Evolutionary conservation across 202 grass and related monocot species (phyloP), one percentile per base, ranked within the genome.

Genomic region (Musa balbisiana): DNA sequence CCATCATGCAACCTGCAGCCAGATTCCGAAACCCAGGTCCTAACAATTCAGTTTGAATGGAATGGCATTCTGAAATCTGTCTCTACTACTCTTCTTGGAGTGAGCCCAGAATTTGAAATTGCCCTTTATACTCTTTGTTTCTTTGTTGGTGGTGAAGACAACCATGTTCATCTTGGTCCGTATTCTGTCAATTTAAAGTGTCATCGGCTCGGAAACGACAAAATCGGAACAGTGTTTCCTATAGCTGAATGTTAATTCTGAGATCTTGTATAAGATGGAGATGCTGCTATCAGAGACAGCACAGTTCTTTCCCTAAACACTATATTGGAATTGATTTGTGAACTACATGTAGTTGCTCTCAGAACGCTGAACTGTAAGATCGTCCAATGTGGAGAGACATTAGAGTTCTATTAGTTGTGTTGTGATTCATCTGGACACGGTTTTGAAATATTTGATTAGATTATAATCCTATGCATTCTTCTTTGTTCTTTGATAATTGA

Each of bases 71-170:
- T 98, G 74, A 98, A 98, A 85, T 98, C 94, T 51, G 88, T 98
- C 67, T 98, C 94, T 60, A 93, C 88, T 77, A 82, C 80, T 49
- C 84, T 93, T 76, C 79, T 98, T 83, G 94, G 91, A 82, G 91
- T 93, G 60, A 98, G 94, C 79, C 87, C 94, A 49, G 94, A 98
- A 81, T 98, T 98, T 80, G 94, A 98, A 27, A 71, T 98, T 85
- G 94, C 94, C 33, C 87, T 93, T 1, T 93, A 93, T 68, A 98
- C 90, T 72, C 73, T 93, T 20, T 98, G 94, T 75, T 98, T 93
- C 75, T 93, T 89, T 67, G 79, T 82, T 23, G 94, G 94, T 17
- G 81, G 84, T 27, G 94, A 98, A 84, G 91, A 98, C 72, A 98
- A 93, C 72, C 74, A 64, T 8, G 87, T 93, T 27, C 64, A 84